Evolutionary conservation across 202 grass and related monocot genomes (phyloP), one percentile per base, ranked within the genome.

Genomic region (Hordeum pubiflorum): DNA sequence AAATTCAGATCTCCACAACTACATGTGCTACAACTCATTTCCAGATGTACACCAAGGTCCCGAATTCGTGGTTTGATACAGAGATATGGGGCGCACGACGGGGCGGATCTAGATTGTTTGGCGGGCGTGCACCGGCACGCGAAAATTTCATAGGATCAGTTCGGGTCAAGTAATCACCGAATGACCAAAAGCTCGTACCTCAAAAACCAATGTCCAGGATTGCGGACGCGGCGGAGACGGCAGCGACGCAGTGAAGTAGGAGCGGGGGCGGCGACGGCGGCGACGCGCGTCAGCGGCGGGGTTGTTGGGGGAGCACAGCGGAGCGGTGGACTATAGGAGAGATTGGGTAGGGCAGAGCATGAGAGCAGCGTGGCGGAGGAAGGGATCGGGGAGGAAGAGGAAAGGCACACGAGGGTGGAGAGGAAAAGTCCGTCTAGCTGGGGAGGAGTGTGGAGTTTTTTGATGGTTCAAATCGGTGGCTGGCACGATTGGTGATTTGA

Each of bases 311-410:
- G 68, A 24, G 40, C 68, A 48, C 4, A 38, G 36, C 7, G 7
- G 36, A 32, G 31, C 31, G 31, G 31, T 32, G 31, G 69, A 52
- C 69, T 72, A 50, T 29, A 10, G 3, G 43, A 3, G 41, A 24
- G 69, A 72, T 72, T 72, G 69, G 43, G 69, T 72, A 72, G 69
- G 43, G 69, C 43, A 32, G 69, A 72, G 69, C 69, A 52, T 32
- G 69, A 52, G 69, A 72, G 69, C 69, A 72, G 69, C 69, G 41
- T 72, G 69, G 41, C 6, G 21, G 69, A 69, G 43, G 69, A 31
- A 50, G 41, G 43, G 69, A 72, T 50, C 69, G 69, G 69, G 66
- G 43, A 72, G 69, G 69, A 32, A 72, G 43, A 32, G 43, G 69
- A 72, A 72, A 72, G 68, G 68, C 14, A 48, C 39, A 5, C 2